Evolutionary conservation across 116 monocot species (phyloP).

Genomic region (Dioscorea cayenensis): DNA sequence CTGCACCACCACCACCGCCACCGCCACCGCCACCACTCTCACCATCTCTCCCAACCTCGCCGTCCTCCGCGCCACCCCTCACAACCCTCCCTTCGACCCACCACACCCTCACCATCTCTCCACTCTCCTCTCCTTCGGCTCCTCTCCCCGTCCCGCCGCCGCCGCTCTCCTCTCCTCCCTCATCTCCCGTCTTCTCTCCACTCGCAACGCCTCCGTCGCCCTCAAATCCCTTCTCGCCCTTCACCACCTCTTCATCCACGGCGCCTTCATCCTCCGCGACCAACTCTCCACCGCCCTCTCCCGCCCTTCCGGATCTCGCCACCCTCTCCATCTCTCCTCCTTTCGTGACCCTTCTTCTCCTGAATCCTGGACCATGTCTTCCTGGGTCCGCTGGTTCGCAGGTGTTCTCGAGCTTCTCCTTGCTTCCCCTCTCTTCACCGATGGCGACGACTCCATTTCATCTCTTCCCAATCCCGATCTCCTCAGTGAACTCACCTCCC

Average conservation of each 20-base stretch:
- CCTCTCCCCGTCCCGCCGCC: slow-evolving; percentile 1
- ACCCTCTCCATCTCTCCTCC: slow-evolving; percentile 4
- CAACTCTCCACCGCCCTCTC: neutral
- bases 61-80: neutral
- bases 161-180: slow-evolving; percentile 1
- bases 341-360: neutral
- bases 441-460: neutral
- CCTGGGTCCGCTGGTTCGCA: slow-evolving; percentile 6
- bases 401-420: neutral
- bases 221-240: slow-evolving; percentile 5
- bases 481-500: neutral
- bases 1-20: neutral
- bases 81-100: neutral
- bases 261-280: slow-evolving; percentile 8
- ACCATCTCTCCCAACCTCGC: neutral
- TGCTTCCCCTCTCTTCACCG: neutral
- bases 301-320: neutral
- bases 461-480: neutral
- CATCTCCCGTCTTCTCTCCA: neutral
- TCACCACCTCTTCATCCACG: neutral
- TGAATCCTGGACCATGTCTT: neutral
- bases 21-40: neutral
- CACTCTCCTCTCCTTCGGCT: slow-evolving; percentile 2
- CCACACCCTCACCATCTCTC: neutral
- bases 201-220: neutral